Conservation (phyloP, 345 rosid genomes). For the Salix purpurea region DNA sequence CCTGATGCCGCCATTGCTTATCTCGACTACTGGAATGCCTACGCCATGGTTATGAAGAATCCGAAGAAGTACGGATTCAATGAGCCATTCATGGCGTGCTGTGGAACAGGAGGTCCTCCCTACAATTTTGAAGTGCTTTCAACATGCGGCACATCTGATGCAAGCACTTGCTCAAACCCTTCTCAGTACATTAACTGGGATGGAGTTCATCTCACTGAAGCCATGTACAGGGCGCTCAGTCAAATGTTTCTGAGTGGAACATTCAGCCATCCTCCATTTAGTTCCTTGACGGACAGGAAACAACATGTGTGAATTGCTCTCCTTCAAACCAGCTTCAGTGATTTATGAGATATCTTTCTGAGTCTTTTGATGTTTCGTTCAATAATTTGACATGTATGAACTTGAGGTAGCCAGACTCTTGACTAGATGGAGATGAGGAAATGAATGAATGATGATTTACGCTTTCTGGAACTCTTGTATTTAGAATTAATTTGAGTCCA, state of each 20-base stretch:
- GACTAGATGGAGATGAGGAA: neutral
- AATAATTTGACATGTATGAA: neutral
- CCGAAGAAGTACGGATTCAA: slow-evolving; percentile 55
- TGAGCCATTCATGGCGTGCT: slow-evolving; percentile 72
- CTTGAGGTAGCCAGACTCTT: neutral
- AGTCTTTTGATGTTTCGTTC: neutral
- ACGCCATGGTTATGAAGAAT: slow-evolving; percentile 43
- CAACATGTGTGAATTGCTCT: neutral
- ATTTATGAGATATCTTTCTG: neutral
- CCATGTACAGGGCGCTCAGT: slow-evolving; percentile 62
- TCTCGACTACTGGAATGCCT: slow-evolving; percentile 81
- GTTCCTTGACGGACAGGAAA: slow-evolving; percentile 43
- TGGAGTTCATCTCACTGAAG: slow-evolving; percentile 93
- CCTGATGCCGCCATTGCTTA: slow-evolving; percentile 58
- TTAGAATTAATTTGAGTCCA: no score
- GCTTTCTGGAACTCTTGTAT: no score
- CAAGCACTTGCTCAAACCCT: slow-evolving; percentile 49
- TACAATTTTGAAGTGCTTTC: slow-evolving; percentile 56
- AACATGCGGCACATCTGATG: slow-evolving; percentile 53
- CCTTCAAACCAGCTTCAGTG: neutral
- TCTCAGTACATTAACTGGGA: slow-evolving; percentile 80
- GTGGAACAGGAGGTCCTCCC: slow-evolving; percentile 65
- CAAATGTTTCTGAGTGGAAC: slow-evolving; percentile 57
- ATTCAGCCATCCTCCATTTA: slow-evolving; percentile 62
- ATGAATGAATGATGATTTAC: neutral